Base-by-base conservation (phyloP, 495 filamentous ascomycete species). In the Collariella sp. region DNA sequence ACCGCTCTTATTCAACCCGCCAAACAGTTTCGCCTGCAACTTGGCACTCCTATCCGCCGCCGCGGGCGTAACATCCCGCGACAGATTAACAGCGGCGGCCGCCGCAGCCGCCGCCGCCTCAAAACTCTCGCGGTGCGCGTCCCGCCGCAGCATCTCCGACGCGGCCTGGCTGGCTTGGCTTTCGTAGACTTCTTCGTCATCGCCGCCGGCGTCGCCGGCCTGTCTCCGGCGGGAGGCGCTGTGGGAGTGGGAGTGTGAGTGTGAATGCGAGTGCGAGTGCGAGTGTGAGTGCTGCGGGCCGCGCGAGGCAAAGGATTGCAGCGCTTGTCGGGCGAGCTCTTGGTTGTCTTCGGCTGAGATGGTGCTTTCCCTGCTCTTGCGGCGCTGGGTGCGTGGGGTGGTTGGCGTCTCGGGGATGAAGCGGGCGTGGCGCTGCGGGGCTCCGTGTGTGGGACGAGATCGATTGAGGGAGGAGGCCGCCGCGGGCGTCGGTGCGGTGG, bases 271-370 rank as follows among this genome's bases (percentile, higher is more conserved):
- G n/a, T n/a, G n/a, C n/a, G n/a, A n/a, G n/a, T n/a, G n/a, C n/a
- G n/a, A n/a, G 36, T 50, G 64, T 0, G 18, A 67, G 7, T 54
- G 51, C 36, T 63, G 67, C 0, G 72, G 73, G 11, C 55, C 63
- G 16, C 67, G 70, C 1, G 73, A 72, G 58, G 68, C 69, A 54
- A 70, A 68, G 7, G 71, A 79, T 55, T 83, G 77, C 34, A 82
- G 70, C 7, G 75, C 78, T 31, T 78, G 68, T 2, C 73, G 72
- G 12, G 73, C 76, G 44, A 82, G 79, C 16, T 81, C 79, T 41
- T 86, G 85, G 20, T 80, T 79, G 51, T 91, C 88, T 5, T 86
- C 84, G 16, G 82, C 88, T 0, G 90, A 95, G 46, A 96, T 91
- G 6, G 90, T 96, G 71, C 87, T 93, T 60, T 95, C 89, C 43